Base-by-base conservation (phyloP, 2,329 filamentous ascomycete species). In the Paecilomyces niveus region DNA sequence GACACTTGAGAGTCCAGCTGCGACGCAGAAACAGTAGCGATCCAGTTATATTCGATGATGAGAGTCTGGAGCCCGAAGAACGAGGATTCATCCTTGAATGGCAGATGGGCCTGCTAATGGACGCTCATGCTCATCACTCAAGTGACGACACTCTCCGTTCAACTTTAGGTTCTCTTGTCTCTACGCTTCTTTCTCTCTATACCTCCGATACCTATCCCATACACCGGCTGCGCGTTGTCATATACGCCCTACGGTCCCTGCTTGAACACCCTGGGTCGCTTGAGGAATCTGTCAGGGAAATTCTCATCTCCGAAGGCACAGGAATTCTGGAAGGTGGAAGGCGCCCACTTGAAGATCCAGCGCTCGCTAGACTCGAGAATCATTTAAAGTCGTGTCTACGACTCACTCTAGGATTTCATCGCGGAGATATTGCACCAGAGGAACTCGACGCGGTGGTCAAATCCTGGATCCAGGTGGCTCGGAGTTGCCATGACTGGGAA, bases 401-500 rank as follows among this genome's bases (percentile, higher is more conserved):
- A 4, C 59, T 77, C 1, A 68, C 66, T 10, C 57, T 73, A 31
- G 70, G 70, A 18, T 71, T 77, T 29, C 70, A 70, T 49, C 63
- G 68, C 13, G 74, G 72, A 5, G 62, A 67, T 52, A 62, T 75
- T 1, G 62, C 63, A 21, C 51, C 62, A 3, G 62, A 67, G 7
- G 62, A 68, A 13, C 57, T 77, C 5, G 63, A 68, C 18, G 56
- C 62, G 3, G 67, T 73, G 0, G 65, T 76, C 53, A 62, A 70
- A 6, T 73, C 68, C 5, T 76, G 75, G 72, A 65, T 60, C 31
- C 65, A 62, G 22, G 75, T 85, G 55, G 68, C 78, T 29, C 70
- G 68, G 53, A 69, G 75, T 26, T 80, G 83, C 62, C 62, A 70
- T 49, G 74, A 77, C 33, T 72, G 75, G 69, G 64, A 72, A 7